Base-by-base conservation (phyloP, 371 early-diverging fungal species). In the Mucor velutinosus region DNA sequence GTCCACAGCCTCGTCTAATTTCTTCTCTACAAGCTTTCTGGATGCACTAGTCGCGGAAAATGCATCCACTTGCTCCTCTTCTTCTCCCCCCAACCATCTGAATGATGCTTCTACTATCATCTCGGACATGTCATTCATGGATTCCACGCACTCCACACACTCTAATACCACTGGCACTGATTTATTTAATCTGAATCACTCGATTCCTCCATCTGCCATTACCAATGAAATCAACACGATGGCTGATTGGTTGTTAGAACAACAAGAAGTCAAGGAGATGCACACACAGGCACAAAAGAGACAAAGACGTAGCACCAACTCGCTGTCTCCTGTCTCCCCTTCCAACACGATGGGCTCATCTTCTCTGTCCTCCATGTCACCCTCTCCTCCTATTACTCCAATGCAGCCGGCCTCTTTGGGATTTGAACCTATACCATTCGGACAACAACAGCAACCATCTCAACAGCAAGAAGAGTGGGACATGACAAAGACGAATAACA, bases 21-120 rank as follows among this genome's bases (percentile, higher is more conserved):
- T 88, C 75, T 88, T 88, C 47, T 82, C 87, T 19, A 81, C 88
- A 29, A 83, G 81, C 47, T 87, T 88, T 64, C 76, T 84, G 43
- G 86, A 87, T 27, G 85, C 88, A 23, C 69, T 87, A n/a, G 79
- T 80, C 65, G 79, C 84, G 4, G 74, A 75, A 15, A 67, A 69
- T 8, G 4, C 35, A 23, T 29, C 33, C 17, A 39, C n/a, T 37
- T 43, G 43, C n/a, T 43, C 43, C 35, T 35, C 35, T 4, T 35
- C 35, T 10, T 35, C 35, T 1, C 35, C 35, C 14, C 6, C 3
- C 17, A 43, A 43, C 15, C 19, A 56, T 21, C 32, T 57, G 12
- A 35, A 39, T n/a, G 60, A 60, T 60, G 45, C 33, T 25, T 55
- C 60, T 12, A 62, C 60, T 0, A 60, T 62, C 17, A 56, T 70